These are phyloP conservation scores for Penicillium manginii DNA, from an alignment of 495 filamentous ascomycete genomes.

Conservation along the genomic window DNA sequence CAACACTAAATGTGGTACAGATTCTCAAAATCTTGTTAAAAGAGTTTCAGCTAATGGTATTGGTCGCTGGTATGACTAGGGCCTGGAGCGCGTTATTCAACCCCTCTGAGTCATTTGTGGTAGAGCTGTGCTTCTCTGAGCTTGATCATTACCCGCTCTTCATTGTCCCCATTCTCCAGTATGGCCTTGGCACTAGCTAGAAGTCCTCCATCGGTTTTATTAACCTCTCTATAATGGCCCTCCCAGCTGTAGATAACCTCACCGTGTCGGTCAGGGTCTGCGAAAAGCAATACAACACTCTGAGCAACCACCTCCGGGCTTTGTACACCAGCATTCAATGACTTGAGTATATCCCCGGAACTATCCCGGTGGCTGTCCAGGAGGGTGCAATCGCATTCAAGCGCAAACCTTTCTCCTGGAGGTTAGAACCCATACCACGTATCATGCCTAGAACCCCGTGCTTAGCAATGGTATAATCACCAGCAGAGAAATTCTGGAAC, in stretches of 20 bases:
- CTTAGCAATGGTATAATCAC: constrained; percentile 44
- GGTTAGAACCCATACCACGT: constrained; percentile 28
- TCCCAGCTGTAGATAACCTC: constrained; percentile 45
- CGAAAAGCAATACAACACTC: constrained; percentile 41
- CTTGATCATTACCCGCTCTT: constrained; percentile 21
- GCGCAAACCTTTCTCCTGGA: constrained; percentile 25
- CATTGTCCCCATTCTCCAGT: constrained; percentile 16
- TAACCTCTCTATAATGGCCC: constrained; percentile 42
- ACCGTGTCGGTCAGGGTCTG: constrained; percentile 35
- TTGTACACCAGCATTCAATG: constrained; percentile 33
- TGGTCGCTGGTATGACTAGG: no score
- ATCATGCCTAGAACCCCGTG: constrained; percentile 44
- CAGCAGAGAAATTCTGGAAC: constrained; percentile 39
- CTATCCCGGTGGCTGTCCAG: constrained; percentile 45
- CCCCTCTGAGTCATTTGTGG: neutral
- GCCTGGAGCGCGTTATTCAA: neutral
- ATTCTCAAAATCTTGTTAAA: no score
- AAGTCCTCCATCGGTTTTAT: constrained; percentile 35
- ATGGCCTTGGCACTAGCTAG: constrained; percentile 18
- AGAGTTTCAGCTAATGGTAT: no score
- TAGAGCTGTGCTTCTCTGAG: constrained; percentile 3
- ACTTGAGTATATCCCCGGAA: constrained; percentile 27
- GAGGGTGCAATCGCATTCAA: constrained; percentile 48
- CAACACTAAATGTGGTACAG: no score
- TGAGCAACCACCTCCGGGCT: constrained; percentile 38